Base-by-base conservation (phyloP, 805 yeast species). In the Candida endomychidarum region DNA sequence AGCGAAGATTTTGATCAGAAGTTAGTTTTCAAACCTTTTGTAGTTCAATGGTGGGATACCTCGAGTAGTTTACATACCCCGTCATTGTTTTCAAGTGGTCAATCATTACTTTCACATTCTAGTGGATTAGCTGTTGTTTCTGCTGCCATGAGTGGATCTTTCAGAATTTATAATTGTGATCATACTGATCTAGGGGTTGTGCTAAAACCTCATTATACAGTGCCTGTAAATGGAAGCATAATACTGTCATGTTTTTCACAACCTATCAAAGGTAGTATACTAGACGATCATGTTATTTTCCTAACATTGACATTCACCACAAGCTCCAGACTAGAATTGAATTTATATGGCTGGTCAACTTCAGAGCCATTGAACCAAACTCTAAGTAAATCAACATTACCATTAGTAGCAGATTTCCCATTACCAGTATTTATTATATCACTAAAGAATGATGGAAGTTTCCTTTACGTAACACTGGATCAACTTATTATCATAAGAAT, bases 1-100 rank as follows among this genome's bases (percentile, higher is more conserved):
- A 38, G 39, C 9, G 52, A 48, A 15, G 36, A 48, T 2, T 44
- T 45, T 2, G 21, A 34, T 1, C 38, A 43, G 2, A 51, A 48
- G 14, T 53, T 53, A 21, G 51, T 64, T 4, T 60, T 51, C 45
- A 61, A 60, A 27, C 78, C 78, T 1, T 70, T 65, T 44, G 67
- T 70, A 8, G 75, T 74, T 0, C 78, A 74, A 46, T 73, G 77
- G 78, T 74, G 78, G 79, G 64, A 58, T 41, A 45, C 53, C 23
- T 52, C 52, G 1, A 45, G 38, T 24, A 15, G 25, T 8, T 34
- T 41, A 3, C 26, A 33, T 16, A 25, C 39, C 15, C 56, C 53
- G 18, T 42, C 52, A 32, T 48, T 41, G 19, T 51, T 44, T 22
- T 47, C 49, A 6, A 46, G 67, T 2, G 71, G 72, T 2, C 41